phyloP scores from a whole-genome alignment of 129 eudicot species.

The Saussurea involucrata region DNA sequence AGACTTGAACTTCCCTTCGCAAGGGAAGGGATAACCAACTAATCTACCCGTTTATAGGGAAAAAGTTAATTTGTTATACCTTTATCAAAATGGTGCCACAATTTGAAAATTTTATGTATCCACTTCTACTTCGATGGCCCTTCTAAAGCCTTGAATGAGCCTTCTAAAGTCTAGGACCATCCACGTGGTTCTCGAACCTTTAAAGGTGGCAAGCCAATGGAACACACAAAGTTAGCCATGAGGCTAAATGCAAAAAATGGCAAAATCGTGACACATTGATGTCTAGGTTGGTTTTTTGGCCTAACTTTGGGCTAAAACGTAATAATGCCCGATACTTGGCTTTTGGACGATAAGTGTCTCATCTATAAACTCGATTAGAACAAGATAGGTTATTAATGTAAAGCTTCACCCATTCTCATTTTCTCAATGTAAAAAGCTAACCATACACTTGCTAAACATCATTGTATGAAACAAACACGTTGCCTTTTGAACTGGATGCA shows the following conservation, averaged over 20 bases:
- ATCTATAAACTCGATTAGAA: not conserved
- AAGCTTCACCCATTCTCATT: not conserved
- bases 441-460: not conserved
- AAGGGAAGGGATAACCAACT: not conserved
- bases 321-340: not conserved
- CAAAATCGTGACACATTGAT: not conserved
- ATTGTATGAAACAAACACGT: not conserved
- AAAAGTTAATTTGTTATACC: not conserved
- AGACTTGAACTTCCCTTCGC: not conserved
- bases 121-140: not conserved
- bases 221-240: not conserved
- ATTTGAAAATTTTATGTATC: not conserved
- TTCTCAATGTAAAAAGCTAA: not conserved
- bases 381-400: not conserved
- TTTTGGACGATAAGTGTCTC: not conserved
- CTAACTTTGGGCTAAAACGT: not conserved
- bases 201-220: not conserved
- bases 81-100: not conserved
- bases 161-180: not conserved
- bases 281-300: not conserved
- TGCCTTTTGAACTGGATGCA: not conserved
- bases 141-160: not conserved
- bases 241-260: not conserved
- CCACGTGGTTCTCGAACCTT: not conserved
- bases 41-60: not conserved